Evolutionary conservation across 306 rosid species (phyloP).

Genomic region (Purshia tridentata): DNA sequence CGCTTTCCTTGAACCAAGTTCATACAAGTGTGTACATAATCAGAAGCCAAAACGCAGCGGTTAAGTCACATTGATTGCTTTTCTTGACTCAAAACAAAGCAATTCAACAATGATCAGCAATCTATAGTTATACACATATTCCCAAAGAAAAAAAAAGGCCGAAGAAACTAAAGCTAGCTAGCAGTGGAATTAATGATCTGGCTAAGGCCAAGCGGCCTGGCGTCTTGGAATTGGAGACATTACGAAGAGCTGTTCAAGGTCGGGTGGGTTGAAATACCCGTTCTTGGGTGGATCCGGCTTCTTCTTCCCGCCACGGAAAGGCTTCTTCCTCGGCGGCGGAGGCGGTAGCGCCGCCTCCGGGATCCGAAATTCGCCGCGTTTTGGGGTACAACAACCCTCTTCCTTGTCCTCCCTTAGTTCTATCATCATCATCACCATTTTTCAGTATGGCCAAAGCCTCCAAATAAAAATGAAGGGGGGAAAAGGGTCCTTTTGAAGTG

Average conservation of each 20-base stretch:
- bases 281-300: slow-evolving; percentile 35
- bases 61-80: too few relatives aligned
- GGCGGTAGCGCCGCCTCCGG: slow-evolving; percentile 44
- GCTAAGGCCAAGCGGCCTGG: slow-evolving; percentile 28
- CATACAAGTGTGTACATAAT: too few relatives aligned
- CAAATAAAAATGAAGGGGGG: background rate
- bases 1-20: too few relatives aligned
- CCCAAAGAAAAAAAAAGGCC: background rate
- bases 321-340: slow-evolving; percentile 68
- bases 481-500: background rate
- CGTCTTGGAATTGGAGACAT: slow-evolving; percentile 14
- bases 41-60: too few relatives aligned
- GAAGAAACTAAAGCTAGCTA: background rate
- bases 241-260: slow-evolving; percentile 48
- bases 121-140: background rate
- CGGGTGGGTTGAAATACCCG: slow-evolving; percentile 59
- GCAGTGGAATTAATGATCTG: background rate
- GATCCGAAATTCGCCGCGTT: slow-evolving; percentile 49
- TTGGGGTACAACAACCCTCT: slow-evolving; percentile 54
- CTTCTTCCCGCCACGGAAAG: slow-evolving; percentile 19
- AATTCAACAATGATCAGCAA: background rate
- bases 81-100: background rate
- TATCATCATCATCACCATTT: background rate
- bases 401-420: background rate
- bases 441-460: too few relatives aligned